Evolutionary conservation across 2,329 filamentous ascomycete species (phyloP).

Genomic region (Penicillium sp.): DNA sequence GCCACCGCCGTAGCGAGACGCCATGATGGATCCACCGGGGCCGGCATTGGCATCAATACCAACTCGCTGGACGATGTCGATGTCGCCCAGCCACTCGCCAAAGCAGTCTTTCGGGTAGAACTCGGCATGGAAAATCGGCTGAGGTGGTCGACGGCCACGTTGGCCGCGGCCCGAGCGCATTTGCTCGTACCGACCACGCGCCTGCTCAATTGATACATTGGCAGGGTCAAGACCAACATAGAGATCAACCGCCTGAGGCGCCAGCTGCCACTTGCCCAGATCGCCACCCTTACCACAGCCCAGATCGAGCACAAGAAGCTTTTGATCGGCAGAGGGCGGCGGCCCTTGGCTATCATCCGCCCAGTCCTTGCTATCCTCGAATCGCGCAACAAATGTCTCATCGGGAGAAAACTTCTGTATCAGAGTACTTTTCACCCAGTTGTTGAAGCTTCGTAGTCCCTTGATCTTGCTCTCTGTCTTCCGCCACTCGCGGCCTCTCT

Average conservation of each 20-base stretch:
- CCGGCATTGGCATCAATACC: slow-evolving; percentile 75
- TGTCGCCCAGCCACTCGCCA: slow-evolving; percentile 74
- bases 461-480: slow-evolving; percentile 94
- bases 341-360: slow-evolving; percentile 36
- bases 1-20: slow-evolving; percentile 66
- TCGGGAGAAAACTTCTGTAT: slow-evolving; percentile 94
- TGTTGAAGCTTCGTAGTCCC: slow-evolving; percentile 91
- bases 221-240: slow-evolving; percentile 95
- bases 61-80: slow-evolving; percentile 78
- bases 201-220: slow-evolving; percentile 87
- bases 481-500: slow-evolving; percentile 91
- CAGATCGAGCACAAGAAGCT: slow-evolving; percentile 82
- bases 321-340: slow-evolving; percentile 44
- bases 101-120: slow-evolving; percentile 94
- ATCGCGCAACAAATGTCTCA: slow-evolving; percentile 64
- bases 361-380: slow-evolving; percentile 45
- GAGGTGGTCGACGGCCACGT: slow-evolving; percentile 53
- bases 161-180: slow-evolving; percentile 60
- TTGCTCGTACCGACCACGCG: slow-evolving; percentile 73
- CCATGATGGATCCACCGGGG: slow-evolving; percentile 52
- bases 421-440: slow-evolving; percentile 97
- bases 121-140: slow-evolving; percentile 72
- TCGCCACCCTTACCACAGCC: slow-evolving; percentile 97
- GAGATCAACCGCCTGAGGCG: slow-evolving; percentile 83
- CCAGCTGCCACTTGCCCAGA: slow-evolving; percentile 91